Conservation (phyloP, 2,329 filamentous ascomycete genomes). For the Epichloe amarillans region DNA sequence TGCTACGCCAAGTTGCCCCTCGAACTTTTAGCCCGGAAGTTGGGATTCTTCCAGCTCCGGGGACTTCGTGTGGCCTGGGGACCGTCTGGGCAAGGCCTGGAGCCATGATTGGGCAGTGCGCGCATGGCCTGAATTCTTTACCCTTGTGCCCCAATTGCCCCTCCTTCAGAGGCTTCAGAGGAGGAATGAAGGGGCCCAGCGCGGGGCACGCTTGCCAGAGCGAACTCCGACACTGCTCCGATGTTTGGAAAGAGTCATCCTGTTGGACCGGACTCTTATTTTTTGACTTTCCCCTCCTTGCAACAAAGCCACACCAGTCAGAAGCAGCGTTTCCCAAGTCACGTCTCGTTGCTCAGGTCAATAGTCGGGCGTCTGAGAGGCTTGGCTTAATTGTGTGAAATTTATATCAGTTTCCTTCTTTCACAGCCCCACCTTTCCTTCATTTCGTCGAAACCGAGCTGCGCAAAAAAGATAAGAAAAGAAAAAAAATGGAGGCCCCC, state of each 20-base stretch:
- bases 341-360: not conserved
- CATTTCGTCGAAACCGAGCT: not conserved
- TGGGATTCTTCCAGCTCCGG: constrained; percentile 16
- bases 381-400: not conserved
- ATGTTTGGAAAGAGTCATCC: constrained; percentile 4
- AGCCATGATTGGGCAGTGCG: too few relatives aligned
- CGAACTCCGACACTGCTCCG: not conserved
- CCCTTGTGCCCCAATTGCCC: constrained; percentile 7
- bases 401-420: not conserved
- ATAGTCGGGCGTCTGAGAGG: not conserved
- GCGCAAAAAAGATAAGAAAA: not conserved
- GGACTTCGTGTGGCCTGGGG: not conserved
- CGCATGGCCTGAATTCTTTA: not conserved
- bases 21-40: constrained; percentile 16
- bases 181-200: not conserved
- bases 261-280: not conserved
- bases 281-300: not conserved
- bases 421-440: not conserved
- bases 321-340: not conserved
- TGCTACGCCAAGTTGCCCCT: constrained; percentile 11
- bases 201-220: constrained; percentile 8
- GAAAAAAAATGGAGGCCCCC: constrained; percentile 16
- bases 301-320: not conserved
- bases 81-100: too few relatives aligned
- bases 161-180: constrained; percentile 8